A percentile compares a stretch with the other conserved stretches of the same genome.
Evolutionary conservation across 352 stramenopile species (phyloP).

Genomic region (Phytophthora parvispora): DNA sequence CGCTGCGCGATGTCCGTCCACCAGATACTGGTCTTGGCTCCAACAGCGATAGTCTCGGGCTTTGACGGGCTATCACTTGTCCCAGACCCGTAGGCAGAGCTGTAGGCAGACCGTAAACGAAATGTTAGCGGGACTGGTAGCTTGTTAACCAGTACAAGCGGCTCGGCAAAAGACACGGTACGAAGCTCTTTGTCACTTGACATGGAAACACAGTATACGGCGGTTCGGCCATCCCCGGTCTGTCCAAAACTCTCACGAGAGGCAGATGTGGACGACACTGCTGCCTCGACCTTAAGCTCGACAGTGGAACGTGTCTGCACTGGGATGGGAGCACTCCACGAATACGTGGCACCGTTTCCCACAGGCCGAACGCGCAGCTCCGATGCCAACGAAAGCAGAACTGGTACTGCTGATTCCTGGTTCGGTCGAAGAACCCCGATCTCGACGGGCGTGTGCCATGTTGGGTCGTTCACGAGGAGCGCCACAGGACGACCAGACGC

Average conservation of each 20-base stretch:
- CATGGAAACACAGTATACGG: slow-evolving; percentile 78
- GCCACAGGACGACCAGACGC: slow-evolving; percentile 68
- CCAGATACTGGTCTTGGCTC: slow-evolving; percentile 77
- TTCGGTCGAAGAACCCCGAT: slow-evolving; percentile 69
- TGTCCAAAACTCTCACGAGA: slow-evolving; percentile 28
- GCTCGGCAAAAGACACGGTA: slow-evolving; percentile 70
- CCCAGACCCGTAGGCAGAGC: slow-evolving; percentile 41
- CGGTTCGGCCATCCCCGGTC: slow-evolving; percentile 37
- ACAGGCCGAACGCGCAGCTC: slow-evolving; percentile 76
- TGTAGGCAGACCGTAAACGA: slow-evolving; percentile 53
- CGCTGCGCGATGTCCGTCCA: slow-evolving; percentile 75
- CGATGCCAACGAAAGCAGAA: slow-evolving; percentile 73
- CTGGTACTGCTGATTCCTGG: slow-evolving; percentile 73
- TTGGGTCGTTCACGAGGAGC: slow-evolving; percentile 85
- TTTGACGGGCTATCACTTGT: slow-evolving; percentile 41
- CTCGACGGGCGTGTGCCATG: slow-evolving; percentile 77
- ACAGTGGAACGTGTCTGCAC: slow-evolving; percentile 71
- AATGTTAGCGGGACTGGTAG: slow-evolving; percentile 75
- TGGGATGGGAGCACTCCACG: slow-evolving; percentile 84
- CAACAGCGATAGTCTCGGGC: slow-evolving; percentile 57
- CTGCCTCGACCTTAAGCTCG: slow-evolving; percentile 73
- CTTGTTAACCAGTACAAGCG: slow-evolving; percentile 86
- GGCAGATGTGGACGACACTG: slow-evolving; percentile 36
- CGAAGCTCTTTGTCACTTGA: slow-evolving; percentile 75
- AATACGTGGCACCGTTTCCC: slow-evolving; percentile 46